These are phyloP conservation scores for Ophiostoma pallidulum DNA, from an alignment of 2,329 filamentous ascomycete genomes.

Conservation along the genomic window DNA sequence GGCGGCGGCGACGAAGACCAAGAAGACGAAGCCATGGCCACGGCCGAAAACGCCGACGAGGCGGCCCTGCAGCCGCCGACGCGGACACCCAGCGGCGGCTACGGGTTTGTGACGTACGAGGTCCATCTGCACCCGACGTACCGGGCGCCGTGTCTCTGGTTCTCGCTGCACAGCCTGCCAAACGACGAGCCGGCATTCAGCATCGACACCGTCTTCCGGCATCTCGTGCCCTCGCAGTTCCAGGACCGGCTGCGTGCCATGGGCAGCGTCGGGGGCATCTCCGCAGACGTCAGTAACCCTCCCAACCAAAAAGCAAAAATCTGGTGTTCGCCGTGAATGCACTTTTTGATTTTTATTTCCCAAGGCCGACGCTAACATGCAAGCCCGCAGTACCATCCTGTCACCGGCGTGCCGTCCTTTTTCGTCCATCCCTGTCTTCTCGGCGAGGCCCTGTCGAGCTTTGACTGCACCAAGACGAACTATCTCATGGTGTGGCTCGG, in stretches of 20 bases:
- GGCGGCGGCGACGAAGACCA: slow-evolving; percentile 2
- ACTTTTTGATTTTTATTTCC: slow-evolving; percentile 2
- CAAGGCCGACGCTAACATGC: not conserved
- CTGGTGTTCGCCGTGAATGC: slow-evolving; percentile 2
- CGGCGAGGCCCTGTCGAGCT: slow-evolving; percentile 64
- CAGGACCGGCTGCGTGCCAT: slow-evolving; percentile 49
- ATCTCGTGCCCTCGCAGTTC: slow-evolving; percentile 58
- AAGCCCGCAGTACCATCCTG: slow-evolving; percentile 63
- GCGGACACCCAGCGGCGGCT: slow-evolving; percentile 21
- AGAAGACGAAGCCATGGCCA: not conserved
- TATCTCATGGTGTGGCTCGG: slow-evolving; percentile 88
- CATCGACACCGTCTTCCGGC: slow-evolving; percentile 61
- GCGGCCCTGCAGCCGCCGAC: slow-evolving; percentile 29
- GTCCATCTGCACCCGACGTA: slow-evolving; percentile 69
- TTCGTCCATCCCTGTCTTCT: slow-evolving; percentile 92
- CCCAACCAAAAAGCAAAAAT: not conserved
- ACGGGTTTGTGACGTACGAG: slow-evolving; percentile 56
- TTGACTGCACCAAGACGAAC: slow-evolving; percentile 51
- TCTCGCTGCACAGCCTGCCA: slow-evolving; percentile 52
- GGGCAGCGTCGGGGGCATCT: slow-evolving; percentile 63
- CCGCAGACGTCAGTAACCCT: slow-evolving; percentile 57
- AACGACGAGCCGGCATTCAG: slow-evolving; percentile 47
- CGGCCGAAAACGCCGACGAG: slow-evolving; percentile 22
- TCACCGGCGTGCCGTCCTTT: slow-evolving; percentile 67
- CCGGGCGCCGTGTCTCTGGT: slow-evolving; percentile 66